Evolutionary conservation across 352 stramenopile genomes (phyloP), one percentile per base, ranked within the genome.

Genomic region (Phytophthora parvispora): DNA sequence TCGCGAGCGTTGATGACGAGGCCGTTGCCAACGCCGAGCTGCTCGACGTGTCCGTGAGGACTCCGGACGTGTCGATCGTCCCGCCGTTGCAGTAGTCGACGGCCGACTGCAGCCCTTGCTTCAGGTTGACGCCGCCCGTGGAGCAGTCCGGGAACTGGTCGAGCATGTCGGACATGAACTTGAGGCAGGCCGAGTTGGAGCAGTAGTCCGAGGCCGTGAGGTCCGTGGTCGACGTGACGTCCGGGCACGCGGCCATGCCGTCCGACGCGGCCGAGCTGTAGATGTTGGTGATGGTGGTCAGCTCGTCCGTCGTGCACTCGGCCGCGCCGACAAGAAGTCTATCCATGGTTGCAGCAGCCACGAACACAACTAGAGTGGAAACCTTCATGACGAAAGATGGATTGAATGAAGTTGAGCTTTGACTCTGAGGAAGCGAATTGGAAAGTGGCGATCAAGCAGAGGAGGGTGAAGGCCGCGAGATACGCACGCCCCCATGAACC

Each of bases 61-160:
- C 15, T 9, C 55, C 50, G 1, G 68, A 62, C 18, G n/a, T 67
- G 22, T 69, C 51, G 20, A 53, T 45, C 12, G 38, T 74, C 7
- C 50, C 53, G 50, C 38, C 57, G 15, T 60, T 38, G 45, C 73
- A 78, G 48, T 58, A 68, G 24, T 67, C 60, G 15, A 78, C 32
- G 7, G 63, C 28, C 24, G 38, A 22, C 53, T 62, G 40, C 18
- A 81, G 18, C 1, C 42, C 53, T 13, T 53, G 25, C n/a, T 70
- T 66, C 22, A 77, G 25, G 54, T 69, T 75, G 27, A 81, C 31
- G 20, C 69, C 73, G 36, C 52, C 52, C 9, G 10, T 65, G 13
- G 67, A 64, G 31, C 73, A 81, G 42, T 78, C 58, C 12, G 73
- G 73, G 9, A 81, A 52, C 18, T 65, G 5, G 7, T 54, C 40